phyloP scores from a whole-genome alignment of 306 rosid species.

The Styphnolobium japonicum region DNA sequence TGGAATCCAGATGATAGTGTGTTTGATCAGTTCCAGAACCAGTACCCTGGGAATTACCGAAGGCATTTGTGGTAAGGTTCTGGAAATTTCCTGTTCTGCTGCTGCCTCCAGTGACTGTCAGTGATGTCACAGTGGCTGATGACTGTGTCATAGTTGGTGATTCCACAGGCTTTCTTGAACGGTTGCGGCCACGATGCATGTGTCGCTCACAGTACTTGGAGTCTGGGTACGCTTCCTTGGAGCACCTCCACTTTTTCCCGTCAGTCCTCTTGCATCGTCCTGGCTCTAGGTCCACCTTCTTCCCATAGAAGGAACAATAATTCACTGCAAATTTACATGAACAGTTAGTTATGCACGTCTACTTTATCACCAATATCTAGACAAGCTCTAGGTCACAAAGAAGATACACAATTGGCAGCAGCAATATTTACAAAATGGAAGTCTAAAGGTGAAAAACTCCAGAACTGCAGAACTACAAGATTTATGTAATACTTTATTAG shows the following conservation, averaged over 20 bases:
- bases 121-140: conserved; percentile 54
- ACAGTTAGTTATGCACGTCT: conserved; percentile 4
- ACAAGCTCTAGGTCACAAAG: background rate
- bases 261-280: conserved; percentile 87
- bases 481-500: background rate
- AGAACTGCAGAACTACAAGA: too few species aligned
- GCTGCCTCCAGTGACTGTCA: conserved; percentile 45
- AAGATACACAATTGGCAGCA: conserved; percentile 4
- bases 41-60: conserved; percentile 25
- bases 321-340: conserved; percentile 52
- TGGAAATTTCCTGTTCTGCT: conserved; percentile 50
- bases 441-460: background rate
- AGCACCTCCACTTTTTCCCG: conserved; percentile 89
- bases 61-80: conserved; percentile 49
- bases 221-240: conserved; percentile 81
- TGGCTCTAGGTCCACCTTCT: conserved; percentile 91
- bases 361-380: background rate
- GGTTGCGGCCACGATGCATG: conserved; percentile 95
- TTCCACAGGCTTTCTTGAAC: conserved; percentile 99
- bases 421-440: conserved; percentile 12
- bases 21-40: conserved; percentile 41
- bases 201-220: conserved; percentile 91
- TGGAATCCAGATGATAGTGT: conserved; percentile 57
- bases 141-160: conserved; percentile 62
- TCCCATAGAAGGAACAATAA: conserved; percentile 76